Evolutionary conservation across 164 flowering plant species (phyloP), one percentile per base, ranked within the genome.

Genomic region (Kalanchoe fedtschenkoi): DNA sequence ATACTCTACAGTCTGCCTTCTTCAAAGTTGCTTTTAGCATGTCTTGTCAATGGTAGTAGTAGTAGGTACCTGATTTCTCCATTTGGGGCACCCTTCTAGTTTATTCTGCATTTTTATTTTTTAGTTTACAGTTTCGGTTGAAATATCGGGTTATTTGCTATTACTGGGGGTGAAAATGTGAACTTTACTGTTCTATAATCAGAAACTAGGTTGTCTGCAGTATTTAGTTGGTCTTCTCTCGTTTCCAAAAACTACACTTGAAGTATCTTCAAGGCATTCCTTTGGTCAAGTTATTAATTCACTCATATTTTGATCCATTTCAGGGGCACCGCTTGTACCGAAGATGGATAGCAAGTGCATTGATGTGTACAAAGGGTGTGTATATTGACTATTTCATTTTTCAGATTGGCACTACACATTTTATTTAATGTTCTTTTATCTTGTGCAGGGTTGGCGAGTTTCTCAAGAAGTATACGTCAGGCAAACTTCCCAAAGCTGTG

Each of bases 401-500:
- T 32, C 14, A 21, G n/a, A 11, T 64, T 62, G 63, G 14, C 19
- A 47, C 5, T 16, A 13, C 34, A 9, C 35, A 30, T 14, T 47
- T 61, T 51, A 14, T 65, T 69, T 21, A 46, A 19, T 30, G 37
- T 58, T 29, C 47, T 41, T 59, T 26, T 41, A 44, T 21, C 39
- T 61, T 24, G 34, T 74, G 76, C 83, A 93, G 99, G 55, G 83
- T 88, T 66, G 97, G 95, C n/a, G 75, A 83, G 72, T 71, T 77
- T 62, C 82, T 90, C 15, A 75, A 70, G 68, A 81, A 71, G 65
- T 93, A 87, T 60, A 88, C 95, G 10, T 71, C 80, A 16, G 99
- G 97, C n/a, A 88, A 87, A 72, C 60, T 93, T 55, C 97, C 97
- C 19, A 87, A 88, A 72, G 91, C 89, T 39, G 80, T 93, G 64